Base-by-base conservation (phyloP, 108 stramenopile genomes). In the Cyclotella distinguenda region DNA sequence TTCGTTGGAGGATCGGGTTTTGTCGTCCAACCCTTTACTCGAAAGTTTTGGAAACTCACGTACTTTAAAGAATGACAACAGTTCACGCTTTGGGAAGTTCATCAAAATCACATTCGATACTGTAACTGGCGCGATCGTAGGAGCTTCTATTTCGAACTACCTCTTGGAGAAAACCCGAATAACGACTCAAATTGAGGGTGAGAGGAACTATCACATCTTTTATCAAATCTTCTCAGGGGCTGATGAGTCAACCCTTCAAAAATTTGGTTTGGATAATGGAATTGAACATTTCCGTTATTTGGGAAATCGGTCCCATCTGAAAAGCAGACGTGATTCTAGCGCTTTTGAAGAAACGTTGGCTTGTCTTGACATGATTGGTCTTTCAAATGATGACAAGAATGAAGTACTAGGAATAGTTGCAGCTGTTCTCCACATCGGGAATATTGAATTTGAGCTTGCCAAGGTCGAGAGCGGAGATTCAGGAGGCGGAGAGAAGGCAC, bases 131-230 rank as follows among this genome's bases (percentile, higher is more conserved):
- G 65, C 42, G 45, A 94, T 90, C 55, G 85, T 68, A 1, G 95
- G 92, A 9, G 95, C 92, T 16, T 72, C 82, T 10, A 86, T 96
- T 27, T 82, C 80, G 55, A 96, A 92, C 53, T 96, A 95, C 66
- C 83, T 98, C 13, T 64, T 98, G 38, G 97, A 98, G 71, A 96
- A 97, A 63, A 91, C 94, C 5, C 88, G 97, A 34, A 96, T 98
- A 60, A 85, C 88, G 18, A 70, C 76, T 25, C 97, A 95, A 65
- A 82, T 81, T 22, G 88, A 89, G 34, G 97, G 97, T 4, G 98
- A 99, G 72, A 72, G 97, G 26, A 97, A 97, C 67, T 99, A 96
- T 81, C 98, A 99, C 79, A 89, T 98, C 27, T 99, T 99, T 70
- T 99, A 99, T 68, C 97, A 98, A 80, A 67, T 97, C 9, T 75